Conservation (phyloP, 768 basidiomycete genomes). For the Kwoniella sp. region DNA sequence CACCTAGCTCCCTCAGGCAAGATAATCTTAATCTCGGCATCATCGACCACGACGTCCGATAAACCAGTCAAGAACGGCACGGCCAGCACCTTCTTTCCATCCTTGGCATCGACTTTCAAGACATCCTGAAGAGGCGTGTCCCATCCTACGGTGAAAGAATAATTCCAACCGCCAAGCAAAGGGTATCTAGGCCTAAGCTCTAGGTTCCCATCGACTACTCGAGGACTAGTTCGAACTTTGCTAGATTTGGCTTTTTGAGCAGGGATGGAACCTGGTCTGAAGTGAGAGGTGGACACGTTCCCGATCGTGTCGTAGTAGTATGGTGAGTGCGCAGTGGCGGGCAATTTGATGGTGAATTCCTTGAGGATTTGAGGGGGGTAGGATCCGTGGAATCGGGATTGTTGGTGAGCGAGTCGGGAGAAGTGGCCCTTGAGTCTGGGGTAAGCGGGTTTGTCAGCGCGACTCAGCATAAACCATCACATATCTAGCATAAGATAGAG, state of each 20-base stretch:
- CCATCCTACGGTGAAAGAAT: conserved; percentile 90
- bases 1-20: conserved; percentile 95
- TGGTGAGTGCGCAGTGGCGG: conserved; percentile 73
- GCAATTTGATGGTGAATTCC: conserved; percentile 76
- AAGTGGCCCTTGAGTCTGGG: conserved; percentile 90
- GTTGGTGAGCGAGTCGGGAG: conserved; percentile 84
- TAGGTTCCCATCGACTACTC: conserved; percentile 63
- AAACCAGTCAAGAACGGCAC: conserved; percentile 84
- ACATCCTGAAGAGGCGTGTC: conserved; percentile 72
- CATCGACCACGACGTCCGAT: conserved; percentile 69
- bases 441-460: not conserved
- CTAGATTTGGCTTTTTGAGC: conserved; percentile 16
- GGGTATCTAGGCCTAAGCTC: conserved; percentile 90
- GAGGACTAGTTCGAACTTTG: conserved; percentile 27
- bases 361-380: conserved; percentile 67
- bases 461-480: too few relatives aligned
- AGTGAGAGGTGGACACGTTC: conserved; percentile 90
- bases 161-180: conserved; percentile 95
- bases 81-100: conserved; percentile 68
- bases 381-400: conserved; percentile 68
- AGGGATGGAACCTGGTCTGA: conserved; percentile 62
- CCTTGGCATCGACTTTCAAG: conserved; percentile 68
- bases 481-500: too few relatives aligned
- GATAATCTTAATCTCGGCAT: conserved; percentile 75
- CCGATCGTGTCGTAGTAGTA: conserved; percentile 93